Evolutionary conservation across 2,329 filamentous ascomycete genomes (phyloP), one percentile per base, ranked within the genome.

Genomic region (Botryosphaeria agaves): DNA sequence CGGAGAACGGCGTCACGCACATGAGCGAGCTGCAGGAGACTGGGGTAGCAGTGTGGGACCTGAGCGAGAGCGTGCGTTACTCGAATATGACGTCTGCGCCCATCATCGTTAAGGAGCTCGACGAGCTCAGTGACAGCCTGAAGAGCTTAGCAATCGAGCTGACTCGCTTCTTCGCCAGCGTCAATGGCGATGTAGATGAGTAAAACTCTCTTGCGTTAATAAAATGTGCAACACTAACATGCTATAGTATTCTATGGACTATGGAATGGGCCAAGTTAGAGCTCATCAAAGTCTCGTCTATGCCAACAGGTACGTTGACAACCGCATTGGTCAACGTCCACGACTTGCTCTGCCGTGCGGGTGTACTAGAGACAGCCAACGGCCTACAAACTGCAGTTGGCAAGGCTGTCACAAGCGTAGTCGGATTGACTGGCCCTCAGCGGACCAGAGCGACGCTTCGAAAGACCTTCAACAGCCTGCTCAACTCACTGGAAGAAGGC

Each of bases 221-320:
- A 25, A 17, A n/a, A 11, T n/a, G 14, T 14, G 14, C 15, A 4
- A 3, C 12, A 5, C 20, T 47, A 29, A 49, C 30, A 14, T 20
- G 12, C 18, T 31, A 21, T 44, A 76, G 78, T 36, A 92, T 94
- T 41, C 66, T 95, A 20, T 77, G 89, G 36, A 83, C 91, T 30
- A 94, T 95, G 84, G 83, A 93, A 48, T 94, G 87, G 87, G 81
- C 83, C 9, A 78, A 78, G 46, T 74, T 84, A 39, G 84, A 94
- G 51, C 69, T 95, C 9, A 64, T 73, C 36, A 73, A 74, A 27
- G 59, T 89, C 33, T 69, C 72, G 36, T 62, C 63, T 14, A 57
- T 67, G 14, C 70, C 73, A 5, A 65, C 69, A 1, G 69, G 67
- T 26, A 66, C 72, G 2, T 57, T 91, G 14, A 70, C 76, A 12